Evolutionary conservation across 2,329 filamentous ascomycete genomes (phyloP).

Genomic region (Purpureocillium takamizusanense): DNA sequence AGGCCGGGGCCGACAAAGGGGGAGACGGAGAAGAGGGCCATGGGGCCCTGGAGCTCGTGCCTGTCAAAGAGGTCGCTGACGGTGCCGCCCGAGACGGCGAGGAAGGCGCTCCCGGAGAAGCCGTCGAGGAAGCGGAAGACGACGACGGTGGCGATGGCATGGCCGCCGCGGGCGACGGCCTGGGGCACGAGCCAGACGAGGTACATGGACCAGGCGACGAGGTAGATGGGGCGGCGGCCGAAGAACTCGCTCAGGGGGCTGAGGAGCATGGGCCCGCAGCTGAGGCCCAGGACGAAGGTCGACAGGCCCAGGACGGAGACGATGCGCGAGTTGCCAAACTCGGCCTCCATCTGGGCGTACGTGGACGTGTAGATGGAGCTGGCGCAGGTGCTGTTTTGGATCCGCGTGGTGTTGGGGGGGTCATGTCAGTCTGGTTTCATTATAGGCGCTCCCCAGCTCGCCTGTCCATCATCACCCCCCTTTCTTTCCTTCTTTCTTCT

Average conservation of each 20-base stretch:
- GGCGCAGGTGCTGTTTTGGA: slow-evolving; percentile 56
- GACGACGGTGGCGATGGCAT: slow-evolving; percentile 73
- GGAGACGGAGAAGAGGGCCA: slow-evolving; percentile 68
- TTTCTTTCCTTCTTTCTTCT: too few relatives aligned
- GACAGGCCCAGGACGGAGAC: slow-evolving; percentile 75
- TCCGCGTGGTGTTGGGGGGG: too few relatives aligned
- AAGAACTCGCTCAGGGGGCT: slow-evolving; percentile 68
- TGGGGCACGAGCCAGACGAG: slow-evolving; percentile 74
- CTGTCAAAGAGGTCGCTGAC: slow-evolving; percentile 71
- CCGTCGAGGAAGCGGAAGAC: slow-evolving; percentile 71
- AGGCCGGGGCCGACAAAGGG: slow-evolving; percentile 55
- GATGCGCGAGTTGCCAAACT: slow-evolving; percentile 63
- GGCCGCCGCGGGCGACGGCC: slow-evolving; percentile 72
- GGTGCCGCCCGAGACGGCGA: slow-evolving; percentile 73
- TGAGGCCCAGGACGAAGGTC: slow-evolving; percentile 69
- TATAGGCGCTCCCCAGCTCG: too few relatives aligned
- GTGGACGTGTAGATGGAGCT: slow-evolving; percentile 86
- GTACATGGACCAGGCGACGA: slow-evolving; percentile 65
- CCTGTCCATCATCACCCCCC: too few relatives aligned
- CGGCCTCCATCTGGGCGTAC: slow-evolving; percentile 65
- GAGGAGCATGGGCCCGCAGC: slow-evolving; percentile 53
- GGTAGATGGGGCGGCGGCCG: slow-evolving; percentile 72
- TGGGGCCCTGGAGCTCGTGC: slow-evolving; percentile 64
- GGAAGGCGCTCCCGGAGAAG: slow-evolving; percentile 57
- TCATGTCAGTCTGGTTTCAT: too few relatives aligned